These are phyloP conservation scores for Crataegus laevigata DNA, from an alignment of 306 rosid genomes.

Conservation along the genomic window DNA sequence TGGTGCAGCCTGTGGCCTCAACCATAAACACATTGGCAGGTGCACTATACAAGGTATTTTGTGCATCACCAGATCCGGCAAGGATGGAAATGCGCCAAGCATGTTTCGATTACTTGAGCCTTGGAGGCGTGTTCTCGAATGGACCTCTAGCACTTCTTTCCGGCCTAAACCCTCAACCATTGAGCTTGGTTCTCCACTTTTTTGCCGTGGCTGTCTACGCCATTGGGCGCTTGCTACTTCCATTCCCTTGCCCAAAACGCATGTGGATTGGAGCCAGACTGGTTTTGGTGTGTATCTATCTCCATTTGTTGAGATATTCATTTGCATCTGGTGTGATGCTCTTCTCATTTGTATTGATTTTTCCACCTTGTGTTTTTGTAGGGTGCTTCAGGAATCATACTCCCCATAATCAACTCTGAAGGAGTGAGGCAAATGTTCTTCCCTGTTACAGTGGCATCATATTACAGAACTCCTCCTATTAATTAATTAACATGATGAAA, in stretches of 20 bases:
- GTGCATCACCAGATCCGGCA: slow-evolving; percentile 54
- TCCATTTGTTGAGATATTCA: not conserved
- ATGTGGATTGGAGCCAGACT: slow-evolving; percentile 49
- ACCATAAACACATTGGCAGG: slow-evolving; percentile 56
- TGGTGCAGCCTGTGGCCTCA: slow-evolving; percentile 59
- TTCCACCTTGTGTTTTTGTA: not conserved
- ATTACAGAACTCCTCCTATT: slow-evolving; percentile 22
- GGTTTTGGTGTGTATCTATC: slow-evolving; percentile 33
- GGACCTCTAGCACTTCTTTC: slow-evolving; percentile 52
- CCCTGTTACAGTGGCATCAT: slow-evolving; percentile 21
- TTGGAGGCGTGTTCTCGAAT: slow-evolving; percentile 38
- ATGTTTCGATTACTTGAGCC: slow-evolving; percentile 55
- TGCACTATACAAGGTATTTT: slow-evolving; percentile 22
- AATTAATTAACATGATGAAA: not conserved
- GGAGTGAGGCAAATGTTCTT: slow-evolving; percentile 36
- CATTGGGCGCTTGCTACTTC: slow-evolving; percentile 35
- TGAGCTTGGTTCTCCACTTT: slow-evolving; percentile 47
- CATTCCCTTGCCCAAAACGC: slow-evolving; percentile 50
- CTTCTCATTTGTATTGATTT: not conserved
- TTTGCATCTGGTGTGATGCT: not conserved
- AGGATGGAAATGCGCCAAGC: slow-evolving; percentile 52
- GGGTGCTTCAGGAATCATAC: slow-evolving; percentile 30
- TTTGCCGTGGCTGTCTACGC: slow-evolving; percentile 45
- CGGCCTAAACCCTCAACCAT: slow-evolving; percentile 50
- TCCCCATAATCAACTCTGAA: slow-evolving; percentile 27